Evolutionary conservation across 768 basidiomycete species (phyloP), one percentile per base, ranked within the genome.

Genomic region (Sistotremastrum niveocremeum): DNA sequence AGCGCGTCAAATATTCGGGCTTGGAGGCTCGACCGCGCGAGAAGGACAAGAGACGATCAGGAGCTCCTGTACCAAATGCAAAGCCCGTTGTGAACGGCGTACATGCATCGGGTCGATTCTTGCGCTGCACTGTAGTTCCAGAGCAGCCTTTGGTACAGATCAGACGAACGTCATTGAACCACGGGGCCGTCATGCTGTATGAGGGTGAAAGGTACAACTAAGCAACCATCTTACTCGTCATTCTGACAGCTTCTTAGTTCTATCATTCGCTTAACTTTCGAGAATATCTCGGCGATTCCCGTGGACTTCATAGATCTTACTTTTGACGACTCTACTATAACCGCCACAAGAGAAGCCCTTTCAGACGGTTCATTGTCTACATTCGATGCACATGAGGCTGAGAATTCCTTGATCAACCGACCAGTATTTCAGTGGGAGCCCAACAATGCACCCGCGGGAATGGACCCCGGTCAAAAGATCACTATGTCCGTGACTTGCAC

Each of bases 181-280:
- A 95, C 54, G 90, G 89, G 1, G 89, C 93, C 0, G 66, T 97
- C 29, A 94, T 95, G 88, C 67, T 98, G 43, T 97, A 94, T 57
- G 77, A 94, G 41, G 95, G 95, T 34, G 95, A 99, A 67, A 79
- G 65, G 93, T 90, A 20, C 20, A 20, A 20, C 20, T 20, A 51
- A 49, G 79, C 65, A 5, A 4, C 10, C 7, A 34, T 46, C 30
- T 43, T 28, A 37, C 32, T 43, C 32, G 36, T 42, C 46, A 44
- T 50, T 45, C 48, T 51, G 42, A 56, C 46, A 32, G 2, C 38
- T 44, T 46, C 41, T 29, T 53, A 97, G 94, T 58, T 85, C 88
- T 2, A 76, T 68, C 4, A 78, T 98, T 41, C 80, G 85, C 3
- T 69, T 98, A 39, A 88, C 84, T 1, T 65, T 98, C 4, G 94